phyloP scores from a whole-genome alignment of 2,329 filamentous ascomycete species.

The Gremmenia infestans region DNA sequence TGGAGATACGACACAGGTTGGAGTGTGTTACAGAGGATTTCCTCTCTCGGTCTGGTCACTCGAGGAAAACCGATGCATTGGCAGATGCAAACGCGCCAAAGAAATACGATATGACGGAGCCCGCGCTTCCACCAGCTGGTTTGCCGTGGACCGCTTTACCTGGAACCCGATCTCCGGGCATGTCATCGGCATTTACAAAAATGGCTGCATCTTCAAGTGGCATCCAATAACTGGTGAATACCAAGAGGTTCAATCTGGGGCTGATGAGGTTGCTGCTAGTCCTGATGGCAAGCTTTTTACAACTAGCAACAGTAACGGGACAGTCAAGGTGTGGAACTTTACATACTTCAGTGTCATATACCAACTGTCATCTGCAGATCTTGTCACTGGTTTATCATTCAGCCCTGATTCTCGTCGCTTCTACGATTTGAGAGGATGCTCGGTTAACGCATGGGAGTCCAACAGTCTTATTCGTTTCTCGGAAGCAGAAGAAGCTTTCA shows the following conservation, averaged over 20 bases:
- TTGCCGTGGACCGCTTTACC: neutral
- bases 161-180: constrained; percentile 11
- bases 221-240: constrained; percentile 3
- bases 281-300: constrained; percentile 11
- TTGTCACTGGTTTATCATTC: constrained; percentile 14
- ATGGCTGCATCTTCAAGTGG: constrained; percentile 16
- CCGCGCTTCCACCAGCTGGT: neutral
- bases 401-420: constrained; percentile 20
- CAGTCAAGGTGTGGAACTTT: constrained; percentile 8
- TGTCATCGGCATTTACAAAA: constrained; percentile 10
- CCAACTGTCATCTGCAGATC: constrained; percentile 4
- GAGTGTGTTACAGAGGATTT: constrained; percentile 15
- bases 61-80: constrained; percentile 3
- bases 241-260: constrained; percentile 3
- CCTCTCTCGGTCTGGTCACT: constrained; percentile 19
- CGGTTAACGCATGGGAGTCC: constrained; percentile 27
- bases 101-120: neutral
- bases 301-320: constrained; percentile 3
- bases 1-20: constrained; percentile 13
- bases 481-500: constrained; percentile 6
- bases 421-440: constrained; percentile 18
- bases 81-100: constrained; percentile 7
- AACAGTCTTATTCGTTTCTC: constrained; percentile 16
- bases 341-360: constrained; percentile 13
- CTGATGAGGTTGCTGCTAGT: constrained; percentile 4